Evolutionary conservation across 2,329 filamentous ascomycete species (phyloP), one percentile per base, ranked within the genome.

Genomic region (Alternaria longipes): DNA sequence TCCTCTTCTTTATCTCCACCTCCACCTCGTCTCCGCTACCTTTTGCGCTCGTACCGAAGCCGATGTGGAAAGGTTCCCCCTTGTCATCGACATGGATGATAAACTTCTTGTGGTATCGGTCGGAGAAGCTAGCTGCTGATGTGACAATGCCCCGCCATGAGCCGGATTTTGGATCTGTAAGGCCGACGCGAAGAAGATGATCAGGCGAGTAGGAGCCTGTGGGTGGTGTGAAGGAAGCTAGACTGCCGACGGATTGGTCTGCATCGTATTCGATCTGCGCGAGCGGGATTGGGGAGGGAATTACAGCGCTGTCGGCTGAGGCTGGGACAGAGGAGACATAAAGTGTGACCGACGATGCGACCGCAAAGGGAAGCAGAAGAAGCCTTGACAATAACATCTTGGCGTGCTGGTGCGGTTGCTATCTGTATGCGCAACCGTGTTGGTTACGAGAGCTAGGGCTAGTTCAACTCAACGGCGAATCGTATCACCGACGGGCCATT

Each of bases 301-400:
- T 66, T 36, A 73, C 62, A 53, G 73, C 68, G 26, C 66, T 96
- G 22, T 57, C 54, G 14, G 40, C 58, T 75, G 93, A 90, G 77
- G 90, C 91, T 65, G 93, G 89, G 68, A 99, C 87, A 41, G 95
- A 94, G 82, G 97, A 94, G 81, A 76, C 68, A 61, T 77, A 78
- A 45, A 78, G 66, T 11, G 76, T 78, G 18, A 78, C 70, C 16
- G 75, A 71, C n/a, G 76, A 78, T 36, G 80, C 74, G 68, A 78
- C 62, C 54, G 81, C 76, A 55, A 78, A 54, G 18, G 80, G 70
- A 51, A 79, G 74, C 60, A 81, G 61, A 22, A 79, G 57, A 22
- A 78, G 70, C 41, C 69, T 70, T 54, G 73, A 62, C 59, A 78
- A 65, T 42, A 78, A 71, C 80, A 82, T 82, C 8, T 59, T 76